These are phyloP conservation scores for Candida oleophila DNA, from an alignment of 805 yeast species.

Conservation along the genomic window DNA sequence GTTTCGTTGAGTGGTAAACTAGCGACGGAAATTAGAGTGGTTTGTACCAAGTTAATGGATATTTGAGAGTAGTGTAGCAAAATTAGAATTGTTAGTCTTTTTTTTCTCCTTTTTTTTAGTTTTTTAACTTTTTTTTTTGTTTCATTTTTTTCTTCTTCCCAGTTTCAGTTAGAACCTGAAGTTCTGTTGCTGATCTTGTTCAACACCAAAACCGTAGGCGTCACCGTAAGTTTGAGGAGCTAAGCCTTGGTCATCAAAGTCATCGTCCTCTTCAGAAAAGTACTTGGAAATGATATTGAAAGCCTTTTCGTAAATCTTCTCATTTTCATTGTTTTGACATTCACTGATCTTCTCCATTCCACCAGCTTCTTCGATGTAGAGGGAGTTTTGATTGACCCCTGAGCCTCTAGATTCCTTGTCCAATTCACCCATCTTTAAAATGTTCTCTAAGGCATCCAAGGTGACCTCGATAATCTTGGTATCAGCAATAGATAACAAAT, in stretches of 20 bases:
- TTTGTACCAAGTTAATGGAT: not conserved
- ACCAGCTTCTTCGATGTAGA: conserved; percentile 95
- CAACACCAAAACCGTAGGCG: conserved; percentile 84
- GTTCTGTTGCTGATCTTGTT: conserved; percentile 54
- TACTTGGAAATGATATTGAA: conserved; percentile 86
- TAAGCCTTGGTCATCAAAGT: conserved; percentile 63
- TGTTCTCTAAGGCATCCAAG: conserved; percentile 91
- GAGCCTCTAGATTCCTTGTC: conserved; percentile 77
- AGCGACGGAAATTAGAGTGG: not conserved
- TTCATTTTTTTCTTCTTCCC: not conserved
- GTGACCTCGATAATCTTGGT: conserved; percentile 92
- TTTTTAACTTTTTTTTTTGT: not conserved
- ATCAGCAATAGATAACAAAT: conserved; percentile 83
- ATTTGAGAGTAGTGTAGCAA: not conserved
- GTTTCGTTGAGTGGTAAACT: not conserved
- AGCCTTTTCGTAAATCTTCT: conserved; percentile 89
- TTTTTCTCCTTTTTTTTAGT: not conserved
- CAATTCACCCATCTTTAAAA: conserved; percentile 89
- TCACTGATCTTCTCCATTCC: conserved; percentile 96
- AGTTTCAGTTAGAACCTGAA: conserved; percentile 35
- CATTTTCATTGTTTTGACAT: conserved; percentile 89
- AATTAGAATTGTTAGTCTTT: not conserved
- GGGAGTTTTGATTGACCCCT: conserved; percentile 79
- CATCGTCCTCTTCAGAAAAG: conserved; percentile 78
- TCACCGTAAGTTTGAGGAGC: conserved; percentile 78